Conservation (phyloP, 441 rosid species). For the Monsonia emarginata region DNA sequence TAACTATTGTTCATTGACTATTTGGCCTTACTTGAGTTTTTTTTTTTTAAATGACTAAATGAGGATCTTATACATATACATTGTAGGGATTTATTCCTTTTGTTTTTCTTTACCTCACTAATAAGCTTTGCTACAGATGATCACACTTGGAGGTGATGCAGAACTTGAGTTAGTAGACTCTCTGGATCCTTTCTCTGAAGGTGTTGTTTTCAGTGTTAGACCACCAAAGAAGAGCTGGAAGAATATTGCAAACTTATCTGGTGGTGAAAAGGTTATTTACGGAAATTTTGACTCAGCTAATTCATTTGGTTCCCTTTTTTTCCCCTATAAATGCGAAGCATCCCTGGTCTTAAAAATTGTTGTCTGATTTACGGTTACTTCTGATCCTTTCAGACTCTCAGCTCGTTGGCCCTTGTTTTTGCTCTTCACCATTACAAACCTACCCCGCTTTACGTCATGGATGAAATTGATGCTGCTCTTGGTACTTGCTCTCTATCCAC, state of each 20-base stretch:
- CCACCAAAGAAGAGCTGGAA: conserved; percentile 99
- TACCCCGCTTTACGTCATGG: conserved; percentile 95
- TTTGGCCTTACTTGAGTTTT: background rate
- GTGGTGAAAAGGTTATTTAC: conserved; percentile 80
- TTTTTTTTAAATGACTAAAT: no score
- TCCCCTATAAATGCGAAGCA: conserved; percentile 4
- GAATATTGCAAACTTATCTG: conserved; percentile 86
- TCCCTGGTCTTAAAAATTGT: background rate
- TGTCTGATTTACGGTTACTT: conserved; percentile 9
- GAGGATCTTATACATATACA: background rate
- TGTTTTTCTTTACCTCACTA: background rate
- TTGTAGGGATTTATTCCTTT: background rate
- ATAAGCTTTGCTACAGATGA: conserved; percentile 45
- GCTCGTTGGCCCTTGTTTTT: conserved; percentile 89
- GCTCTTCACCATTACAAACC: conserved; percentile 99
- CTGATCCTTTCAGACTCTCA: conserved; percentile 61
- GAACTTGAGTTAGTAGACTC: conserved; percentile 98
- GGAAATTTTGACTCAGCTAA: background rate
- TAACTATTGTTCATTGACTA: background rate
- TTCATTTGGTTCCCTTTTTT: background rate
- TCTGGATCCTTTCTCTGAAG: conserved; percentile 94
- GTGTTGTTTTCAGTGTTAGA: conserved; percentile 93
- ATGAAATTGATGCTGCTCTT: conserved; percentile 90
- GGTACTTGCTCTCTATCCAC: conserved; percentile 31
- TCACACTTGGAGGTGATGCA: conserved; percentile 96